Evolutionary conservation across 75 land plant genomes (phyloP).

Genomic region (Pinus tabuliformis): DNA sequence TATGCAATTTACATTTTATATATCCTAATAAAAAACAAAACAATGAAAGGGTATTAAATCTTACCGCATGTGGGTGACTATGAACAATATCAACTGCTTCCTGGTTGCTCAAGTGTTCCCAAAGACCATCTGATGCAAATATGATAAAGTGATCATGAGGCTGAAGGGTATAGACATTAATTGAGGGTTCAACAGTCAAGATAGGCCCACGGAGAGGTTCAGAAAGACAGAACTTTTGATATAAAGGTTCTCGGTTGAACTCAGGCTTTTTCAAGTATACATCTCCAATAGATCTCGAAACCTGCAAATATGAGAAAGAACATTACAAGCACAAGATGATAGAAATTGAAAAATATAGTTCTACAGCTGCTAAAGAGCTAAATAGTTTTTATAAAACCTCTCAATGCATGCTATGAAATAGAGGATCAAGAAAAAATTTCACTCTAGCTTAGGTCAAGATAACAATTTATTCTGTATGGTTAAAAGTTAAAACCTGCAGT

Average conservation of each 20-base stretch:
- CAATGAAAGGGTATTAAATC: too few relatives aligned
- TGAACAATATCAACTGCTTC: slow-evolving; percentile 35
- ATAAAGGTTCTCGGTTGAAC: slow-evolving; percentile 22
- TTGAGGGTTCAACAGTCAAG: slow-evolving; percentile 50
- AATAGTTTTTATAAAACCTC: too few relatives aligned
- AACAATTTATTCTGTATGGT: too few relatives aligned
- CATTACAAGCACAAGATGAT: neutral
- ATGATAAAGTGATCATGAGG: slow-evolving; percentile 41
- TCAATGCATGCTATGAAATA: too few relatives aligned
- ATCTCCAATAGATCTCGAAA: slow-evolving; percentile 61
- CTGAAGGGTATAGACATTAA: slow-evolving; percentile 15
- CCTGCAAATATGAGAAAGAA: slow-evolving; percentile 17
- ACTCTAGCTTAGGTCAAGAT: too few relatives aligned
- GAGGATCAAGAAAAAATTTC: too few relatives aligned
- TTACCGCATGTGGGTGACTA: slow-evolving; percentile 15
- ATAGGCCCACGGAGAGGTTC: slow-evolving; percentile 30
- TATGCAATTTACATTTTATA: too few relatives aligned
- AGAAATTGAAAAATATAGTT: too few relatives aligned
- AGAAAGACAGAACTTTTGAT: slow-evolving; percentile 24
- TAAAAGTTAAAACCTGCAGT: too few relatives aligned
- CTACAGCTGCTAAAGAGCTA: too few relatives aligned
- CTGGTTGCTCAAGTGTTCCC: slow-evolving; percentile 33
- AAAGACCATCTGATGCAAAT: slow-evolving; percentile 43
- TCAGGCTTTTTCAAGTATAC: slow-evolving; percentile 51
- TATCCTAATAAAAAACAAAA: too few relatives aligned